Evolutionary conservation across 305 asterid species (phyloP).

Genomic region (Nicotiana rustica): DNA sequence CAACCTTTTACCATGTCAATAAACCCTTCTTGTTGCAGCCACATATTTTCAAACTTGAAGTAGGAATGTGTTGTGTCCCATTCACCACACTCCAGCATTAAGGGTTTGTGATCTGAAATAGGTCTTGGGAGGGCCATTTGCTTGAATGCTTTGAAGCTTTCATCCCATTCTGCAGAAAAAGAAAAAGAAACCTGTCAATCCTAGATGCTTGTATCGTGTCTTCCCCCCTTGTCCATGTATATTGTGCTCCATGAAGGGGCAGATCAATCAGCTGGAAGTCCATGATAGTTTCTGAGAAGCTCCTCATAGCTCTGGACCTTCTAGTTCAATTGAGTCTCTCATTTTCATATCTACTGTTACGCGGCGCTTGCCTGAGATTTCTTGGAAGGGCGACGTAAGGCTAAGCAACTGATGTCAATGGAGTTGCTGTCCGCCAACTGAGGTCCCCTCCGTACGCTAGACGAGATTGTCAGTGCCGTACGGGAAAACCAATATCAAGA

Average conservation of each 20-base stretch:
- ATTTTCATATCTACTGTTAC: neutral
- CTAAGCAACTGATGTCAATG: too few relatives aligned
- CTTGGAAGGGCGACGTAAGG: too few relatives aligned
- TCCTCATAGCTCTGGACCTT: neutral
- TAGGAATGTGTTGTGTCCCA: constrained; percentile 1
- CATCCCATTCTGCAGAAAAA: neutral
- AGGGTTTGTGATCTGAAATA: neutral
- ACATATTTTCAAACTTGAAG: neutral
- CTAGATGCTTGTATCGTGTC: neutral
- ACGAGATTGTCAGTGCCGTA: too few relatives aligned
- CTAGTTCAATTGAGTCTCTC: neutral
- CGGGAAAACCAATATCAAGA: too few relatives aligned
- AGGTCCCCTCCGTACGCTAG: too few relatives aligned
- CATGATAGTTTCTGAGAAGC: neutral
- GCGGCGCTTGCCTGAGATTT: too few relatives aligned
- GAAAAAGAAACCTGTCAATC: neutral
- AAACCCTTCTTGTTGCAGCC: neutral
- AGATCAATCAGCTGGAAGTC: neutral
- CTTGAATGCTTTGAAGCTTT: neutral
- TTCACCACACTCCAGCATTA: neutral
- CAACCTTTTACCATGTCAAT: neutral
- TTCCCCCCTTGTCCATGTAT: neutral
- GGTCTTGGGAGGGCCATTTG: neutral
- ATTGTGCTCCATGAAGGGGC: neutral
- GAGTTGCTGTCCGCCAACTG: too few relatives aligned